Base-by-base conservation (phyloP, 768 basidiomycete genomes). In the Auriscalpium microsporum region DNA sequence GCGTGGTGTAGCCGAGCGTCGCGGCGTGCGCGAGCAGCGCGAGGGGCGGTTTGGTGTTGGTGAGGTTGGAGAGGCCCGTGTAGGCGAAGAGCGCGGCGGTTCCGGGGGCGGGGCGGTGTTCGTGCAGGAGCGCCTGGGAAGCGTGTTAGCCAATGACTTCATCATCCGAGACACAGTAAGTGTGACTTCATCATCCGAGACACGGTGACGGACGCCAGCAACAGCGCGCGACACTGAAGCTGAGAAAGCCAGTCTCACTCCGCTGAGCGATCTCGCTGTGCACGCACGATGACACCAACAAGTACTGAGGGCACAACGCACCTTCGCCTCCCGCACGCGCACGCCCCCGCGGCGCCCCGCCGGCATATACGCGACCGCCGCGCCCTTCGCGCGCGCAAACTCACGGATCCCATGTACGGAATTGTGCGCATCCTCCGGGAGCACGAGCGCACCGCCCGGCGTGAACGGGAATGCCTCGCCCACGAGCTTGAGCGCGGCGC, bases 361-460 rank as follows among this genome's bases (percentile, higher is more conserved):
- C 9, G 78, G 76, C 48, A 90, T 79, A 65, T 92, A 92, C 45
- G 73, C 72, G 16, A 84, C 78, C 35, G 71, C 65, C 5, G 83
- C 80, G 11, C 83, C 82, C 45, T 75, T 75, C 55, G 71, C 68
- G 11, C 66, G 64, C 0, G 88, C 87, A 63, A 80, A 92, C 69
- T 86, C 77, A 45, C 90, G 78, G 56, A 91, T 86, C 9, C 89
- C 89, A 61, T 91, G 85, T 17, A 91, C 83, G 58, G 87, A 90
- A 63, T 90, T 91, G 67, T 93, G 90, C 8, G 87, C 85, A 68
- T 93, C 90, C 14, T 78, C 75, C 17, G 85, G 79, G 54, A 92
- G 80, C 50, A 92, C 77, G 63, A 82, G 84, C 47, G 68, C 69
- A 50, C 82, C 79, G n/a, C 74, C 77, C 40, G 71, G 71, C 4